Evolutionary conservation across 2,329 filamentous ascomycete genomes (phyloP), one percentile per base, ranked within the genome.

Genomic region (Apiospora pterosperma): DNA sequence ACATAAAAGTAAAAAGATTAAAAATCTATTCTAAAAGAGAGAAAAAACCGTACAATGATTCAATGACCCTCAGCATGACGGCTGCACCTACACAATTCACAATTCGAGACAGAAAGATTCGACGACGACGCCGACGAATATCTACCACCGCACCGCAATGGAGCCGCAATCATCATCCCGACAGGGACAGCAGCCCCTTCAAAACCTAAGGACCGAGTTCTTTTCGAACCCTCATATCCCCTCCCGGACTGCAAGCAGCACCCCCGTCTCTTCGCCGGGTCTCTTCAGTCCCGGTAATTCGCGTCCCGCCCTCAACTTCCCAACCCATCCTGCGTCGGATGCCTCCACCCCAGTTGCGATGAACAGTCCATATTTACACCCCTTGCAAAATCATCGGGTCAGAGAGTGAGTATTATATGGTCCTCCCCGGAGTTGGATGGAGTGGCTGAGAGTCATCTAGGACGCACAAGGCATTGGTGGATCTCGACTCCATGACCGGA

Each of bases 391-490:
- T 66, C 89, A 91, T 76, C 88, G 85, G 76, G 91, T 93, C 61
- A 85, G 90, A 85, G 91, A 93, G 89, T 92, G 83, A 84, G 89
- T 85, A 64, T 65, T 64, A 34, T 34, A 25, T 23, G 16, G 59
- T 66, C 63, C 25, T 16, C 28, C 44, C 21, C n/a, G 21, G 25
- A 23, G 36, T 25, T 61, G 36, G 36, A 61, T 19, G 7, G 59
- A 61, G 36, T 61, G 59, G 38, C 59, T 55, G 38, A 34, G 34
- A 62, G 55, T 38, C n/a, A 55, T 55, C 28, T 68, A 92, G 90
- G 79, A 97, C 95, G 11, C 92, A 97, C 78, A 93, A 94, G 68
- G 94, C 92, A 62, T 90, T 94, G 72, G 92, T 97, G 70, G 95
- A 98, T 73, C 90, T 94, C 67, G 93, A 98, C 77, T 87, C 87